Base-by-base conservation (phyloP, 2,329 filamentous ascomycete species). In the Thelonectria blattea region DNA sequence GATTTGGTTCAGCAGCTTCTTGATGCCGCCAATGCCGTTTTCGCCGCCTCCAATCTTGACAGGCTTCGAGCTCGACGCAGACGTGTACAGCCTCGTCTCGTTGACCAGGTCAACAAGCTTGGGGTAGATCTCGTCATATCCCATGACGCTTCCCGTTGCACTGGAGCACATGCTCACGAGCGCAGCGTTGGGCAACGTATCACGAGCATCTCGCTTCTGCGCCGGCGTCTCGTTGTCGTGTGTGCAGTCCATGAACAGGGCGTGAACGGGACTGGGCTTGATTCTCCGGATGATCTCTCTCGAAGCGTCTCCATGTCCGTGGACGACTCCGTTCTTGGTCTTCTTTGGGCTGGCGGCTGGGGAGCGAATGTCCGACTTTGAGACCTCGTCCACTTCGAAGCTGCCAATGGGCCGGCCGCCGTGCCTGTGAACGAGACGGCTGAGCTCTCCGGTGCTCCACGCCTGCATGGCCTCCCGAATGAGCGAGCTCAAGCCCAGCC, bases 401-500 rank as follows among this genome's bases (percentile, higher is more conserved):
- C 94, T 98, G 59, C 95, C 95, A 72, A 99, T 97, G 0, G 96
- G 95, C 24, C 92, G 88, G 39, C 95, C 95, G 32, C 92, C 94
- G 74, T 99, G 93, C 64, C 90, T 90, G 77, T 99, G 96, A 11
- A 99, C 93, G 34, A 99, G 83, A 47, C 93, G 85, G 76, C 93
- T 97, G 64, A 99, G 83, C 76, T 99, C 96, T 11, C 87, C 91
- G 1, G 95, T 97, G 73, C 91, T 94, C 94, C 94, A 98, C 32
- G 93, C 91, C 75, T 99, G 95, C 96, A 99, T 99, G 11, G 94
- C 94, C 78, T 99, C 95, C 60, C 95, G 88, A 67, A 99, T 97
- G 52, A 99, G 84, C 7, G 92, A 92, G 74, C 91, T 96, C 57
- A 99, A 84, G 6, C 95, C 95, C 2, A 99, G 86, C 22, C 92